Conservation (phyloP, 2,329 filamentous ascomycete genomes). For the Mollisiaceae sp. region DNA sequence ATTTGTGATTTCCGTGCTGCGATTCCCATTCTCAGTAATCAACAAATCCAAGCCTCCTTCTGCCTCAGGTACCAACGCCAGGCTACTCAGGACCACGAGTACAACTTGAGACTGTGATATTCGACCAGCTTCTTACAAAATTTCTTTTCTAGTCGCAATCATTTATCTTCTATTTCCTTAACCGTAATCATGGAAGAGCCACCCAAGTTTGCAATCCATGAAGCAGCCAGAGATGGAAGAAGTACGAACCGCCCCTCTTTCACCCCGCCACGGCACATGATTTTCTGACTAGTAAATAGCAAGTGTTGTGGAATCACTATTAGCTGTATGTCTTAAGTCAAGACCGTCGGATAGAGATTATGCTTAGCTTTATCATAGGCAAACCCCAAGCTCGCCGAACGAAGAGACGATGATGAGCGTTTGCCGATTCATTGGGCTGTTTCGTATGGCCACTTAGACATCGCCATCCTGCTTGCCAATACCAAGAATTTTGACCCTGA, state of each 20-base stretch:
- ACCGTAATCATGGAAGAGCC: conserved; percentile 42
- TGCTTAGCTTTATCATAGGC: conserved; percentile 53
- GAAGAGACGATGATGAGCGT: conserved; percentile 83
- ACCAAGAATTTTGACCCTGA: conserved; percentile 82
- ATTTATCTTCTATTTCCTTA: background rate
- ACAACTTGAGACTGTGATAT: conserved; percentile 8
- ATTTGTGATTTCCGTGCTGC: background rate
- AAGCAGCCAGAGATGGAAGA: conserved; percentile 83
- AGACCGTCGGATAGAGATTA: conserved; percentile 13
- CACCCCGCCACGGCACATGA: conserved; percentile 19
- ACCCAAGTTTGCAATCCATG: conserved; percentile 82
- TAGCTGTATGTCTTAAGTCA: conserved; percentile 58
- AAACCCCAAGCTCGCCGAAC: conserved; percentile 76
- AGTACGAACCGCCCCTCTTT: conserved; percentile 56
- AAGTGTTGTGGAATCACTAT: conserved; percentile 72
- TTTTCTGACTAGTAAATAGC: conserved; percentile 53
- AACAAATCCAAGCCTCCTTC: background rate
- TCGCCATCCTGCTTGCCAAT: conserved; percentile 74
- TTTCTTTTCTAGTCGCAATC: background rate
- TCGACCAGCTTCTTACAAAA: background rate
- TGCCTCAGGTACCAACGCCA: conserved; percentile 21
- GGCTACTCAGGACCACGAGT: conserved; percentile 22
- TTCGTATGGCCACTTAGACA: conserved; percentile 78
- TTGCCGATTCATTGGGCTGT: conserved; percentile 94
- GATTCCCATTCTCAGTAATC: background rate